Evolutionary conservation across 768 basidiomycete genomes (phyloP), one percentile per base, ranked within the genome.

Genomic region (Trametes sanguinea): DNA sequence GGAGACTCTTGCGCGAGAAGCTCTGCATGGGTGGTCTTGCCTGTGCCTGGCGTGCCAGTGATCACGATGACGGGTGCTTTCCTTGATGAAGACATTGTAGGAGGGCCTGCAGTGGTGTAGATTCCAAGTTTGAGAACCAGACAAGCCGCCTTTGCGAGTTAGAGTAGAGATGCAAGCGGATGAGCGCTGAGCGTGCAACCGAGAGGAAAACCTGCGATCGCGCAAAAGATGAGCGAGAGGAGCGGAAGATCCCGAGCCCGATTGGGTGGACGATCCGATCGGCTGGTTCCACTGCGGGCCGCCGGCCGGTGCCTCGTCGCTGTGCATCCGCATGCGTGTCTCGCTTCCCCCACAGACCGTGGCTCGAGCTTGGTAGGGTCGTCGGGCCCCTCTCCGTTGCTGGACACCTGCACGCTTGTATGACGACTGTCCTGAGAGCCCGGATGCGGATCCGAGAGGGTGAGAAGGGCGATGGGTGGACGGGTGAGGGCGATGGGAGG

Each of bases 21-120:
- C 60, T 90, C 84, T 1, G 95, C 92, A 75, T 94, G 94, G 0
- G 94, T 95, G 3, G 96, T 90, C 74, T 99, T 99, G 57, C 94
- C 95, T 39, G 94, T 95, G n/a, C 94, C 94, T 10, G 94, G 93
- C 14, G 94, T 95, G 62, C 93, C 94, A 45, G 94, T 95, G 68
- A 95, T 85, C 67, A 95, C 73, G 69, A 95, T 91, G 52, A 88
- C 82, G 47, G 92, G 92, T 50, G 65, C 52, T 39, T 62, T 17
- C 51, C 59, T 33, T 67, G 45, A 43, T 39, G 52, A 16, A 6
- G 63, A 57, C 63, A 64, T 61, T 16, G 6, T 44, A n/a, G 32
- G 54, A 17, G 2, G 8, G 45, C 27, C 13, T 4, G 44, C 30
- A 14, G 6, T 37, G n/a, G 39, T 11, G 35, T 37, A 37, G 35